These are phyloP conservation scores for Solioccasus polychromus DNA, from an alignment of 768 basidiomycete species.

Conservation along the genomic window DNA sequence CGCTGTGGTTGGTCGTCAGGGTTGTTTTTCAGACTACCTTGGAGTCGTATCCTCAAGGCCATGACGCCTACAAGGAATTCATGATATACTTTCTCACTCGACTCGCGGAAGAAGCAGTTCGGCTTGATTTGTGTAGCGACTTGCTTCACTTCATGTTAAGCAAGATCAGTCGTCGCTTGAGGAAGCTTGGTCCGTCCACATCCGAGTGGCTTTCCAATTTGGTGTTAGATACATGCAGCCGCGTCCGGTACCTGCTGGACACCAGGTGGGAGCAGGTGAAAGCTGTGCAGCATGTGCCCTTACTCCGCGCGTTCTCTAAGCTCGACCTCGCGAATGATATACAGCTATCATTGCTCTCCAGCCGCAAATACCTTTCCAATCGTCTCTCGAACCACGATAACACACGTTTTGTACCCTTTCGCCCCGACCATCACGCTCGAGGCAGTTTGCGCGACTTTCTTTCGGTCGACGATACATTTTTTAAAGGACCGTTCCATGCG, in stretches of 20 bases:
- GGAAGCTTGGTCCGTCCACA: constrained; percentile 31
- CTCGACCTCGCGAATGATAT: constrained; percentile 32
- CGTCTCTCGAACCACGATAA: constrained; percentile 6
- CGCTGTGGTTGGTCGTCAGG: constrained; percentile 37
- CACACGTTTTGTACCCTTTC: background rate
- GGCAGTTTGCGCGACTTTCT: constrained; percentile 21
- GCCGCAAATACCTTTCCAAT: constrained; percentile 27
- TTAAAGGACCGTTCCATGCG: constrained; percentile 1
- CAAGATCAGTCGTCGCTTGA: constrained; percentile 37
- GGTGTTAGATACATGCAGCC: constrained; percentile 8
- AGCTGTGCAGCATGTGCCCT: constrained; percentile 21
- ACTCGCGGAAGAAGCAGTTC: constrained; percentile 21
- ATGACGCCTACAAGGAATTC: constrained; percentile 40
- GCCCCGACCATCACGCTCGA: constrained; percentile 1
- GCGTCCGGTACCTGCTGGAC: constrained; percentile 24
- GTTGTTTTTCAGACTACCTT: constrained; percentile 34
- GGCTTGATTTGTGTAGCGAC: constrained; percentile 19
- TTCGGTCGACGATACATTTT: constrained; percentile 5
- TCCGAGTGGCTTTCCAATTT: constrained; percentile 15
- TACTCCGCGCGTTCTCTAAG: constrained; percentile 28
- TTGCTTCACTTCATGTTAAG: constrained; percentile 29
- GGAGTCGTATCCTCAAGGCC: constrained; percentile 4
- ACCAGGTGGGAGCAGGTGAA: constrained; percentile 37
- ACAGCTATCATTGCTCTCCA: constrained; percentile 31
- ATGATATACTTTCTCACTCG: constrained; percentile 34